phyloP scores from a whole-genome alignment of 768 basidiomycete species.

The Amanita brunnescens region DNA sequence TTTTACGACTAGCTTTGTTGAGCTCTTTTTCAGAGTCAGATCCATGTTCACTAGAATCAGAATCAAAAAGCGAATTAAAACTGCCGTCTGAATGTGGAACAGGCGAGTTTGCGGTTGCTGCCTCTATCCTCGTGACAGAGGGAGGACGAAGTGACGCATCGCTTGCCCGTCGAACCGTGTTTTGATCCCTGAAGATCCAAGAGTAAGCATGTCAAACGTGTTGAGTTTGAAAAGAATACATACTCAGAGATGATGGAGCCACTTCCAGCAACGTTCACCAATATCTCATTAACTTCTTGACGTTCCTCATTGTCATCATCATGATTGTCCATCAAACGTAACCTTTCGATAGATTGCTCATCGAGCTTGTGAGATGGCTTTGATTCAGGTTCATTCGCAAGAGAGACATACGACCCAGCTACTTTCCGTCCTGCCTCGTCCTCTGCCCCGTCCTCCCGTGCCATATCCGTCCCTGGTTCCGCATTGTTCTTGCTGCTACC shows the following conservation, averaged over 20 bases:
- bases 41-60: background rate
- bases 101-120: background rate
- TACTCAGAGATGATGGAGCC: background rate
- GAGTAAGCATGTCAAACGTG: background rate
- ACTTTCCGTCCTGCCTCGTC: background rate
- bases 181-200: background rate
- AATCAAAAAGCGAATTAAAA: conserved; percentile 7
- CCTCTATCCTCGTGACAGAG: too few species aligned
- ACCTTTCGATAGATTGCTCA: background rate
- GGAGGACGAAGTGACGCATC: background rate
- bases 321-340: background rate
- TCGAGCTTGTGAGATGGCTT: too few species aligned
- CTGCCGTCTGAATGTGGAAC: background rate
- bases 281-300: background rate
- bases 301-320: background rate
- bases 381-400: too few species aligned
- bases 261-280: background rate
- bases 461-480: background rate
- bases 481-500: background rate
- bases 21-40: background rate
- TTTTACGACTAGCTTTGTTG: background rate
- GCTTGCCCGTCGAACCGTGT: background rate
- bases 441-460: background rate
- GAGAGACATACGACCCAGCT: background rate
- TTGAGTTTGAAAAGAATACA: background rate